Evolutionary conservation across 495 filamentous ascomycete genomes (phyloP).

Genomic region (Hypomontagnella monticulosa): DNA sequence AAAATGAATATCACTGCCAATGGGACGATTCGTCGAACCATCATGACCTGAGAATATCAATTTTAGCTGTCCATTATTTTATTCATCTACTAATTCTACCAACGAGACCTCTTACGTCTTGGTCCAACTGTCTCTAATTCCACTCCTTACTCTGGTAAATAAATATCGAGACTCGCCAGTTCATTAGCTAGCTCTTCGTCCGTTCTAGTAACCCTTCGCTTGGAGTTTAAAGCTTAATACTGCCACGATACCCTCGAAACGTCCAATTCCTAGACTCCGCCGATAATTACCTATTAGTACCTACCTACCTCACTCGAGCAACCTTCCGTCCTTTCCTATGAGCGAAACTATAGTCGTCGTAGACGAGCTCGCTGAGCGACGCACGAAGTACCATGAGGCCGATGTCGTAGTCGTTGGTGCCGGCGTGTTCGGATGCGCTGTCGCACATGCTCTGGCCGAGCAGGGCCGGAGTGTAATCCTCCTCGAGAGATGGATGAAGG

Average conservation of each 20-base stretch:
- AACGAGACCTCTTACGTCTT: conserved; percentile 13
- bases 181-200: neutral
- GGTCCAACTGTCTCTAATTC: conserved; percentile 19
- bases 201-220: neutral
- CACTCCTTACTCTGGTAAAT: conserved; percentile 15
- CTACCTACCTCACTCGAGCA: neutral
- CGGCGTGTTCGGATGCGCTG: conserved; percentile 86
- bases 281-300: neutral
- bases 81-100: neutral
- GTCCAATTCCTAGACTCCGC: neutral
- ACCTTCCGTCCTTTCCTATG: conserved; percentile 34
- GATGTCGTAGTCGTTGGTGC: conserved; percentile 93
- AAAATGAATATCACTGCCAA: conserved; percentile 35
- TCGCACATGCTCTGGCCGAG: conserved; percentile 80
- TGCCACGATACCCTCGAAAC: conserved; percentile 8
- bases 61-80: neutral
- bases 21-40: conserved; percentile 44
- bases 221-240: neutral
- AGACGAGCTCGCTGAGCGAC: conserved; percentile 53
- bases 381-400: conserved; percentile 56
- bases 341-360: conserved; percentile 41
- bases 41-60: conserved; percentile 38
- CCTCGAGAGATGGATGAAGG: conserved; percentile 86
- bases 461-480: conserved; percentile 94
- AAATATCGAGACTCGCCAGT: conserved; percentile 18